phyloP scores from a whole-genome alignment of 306 rosid genomes.

The Leucaena leucocephala region DNA sequence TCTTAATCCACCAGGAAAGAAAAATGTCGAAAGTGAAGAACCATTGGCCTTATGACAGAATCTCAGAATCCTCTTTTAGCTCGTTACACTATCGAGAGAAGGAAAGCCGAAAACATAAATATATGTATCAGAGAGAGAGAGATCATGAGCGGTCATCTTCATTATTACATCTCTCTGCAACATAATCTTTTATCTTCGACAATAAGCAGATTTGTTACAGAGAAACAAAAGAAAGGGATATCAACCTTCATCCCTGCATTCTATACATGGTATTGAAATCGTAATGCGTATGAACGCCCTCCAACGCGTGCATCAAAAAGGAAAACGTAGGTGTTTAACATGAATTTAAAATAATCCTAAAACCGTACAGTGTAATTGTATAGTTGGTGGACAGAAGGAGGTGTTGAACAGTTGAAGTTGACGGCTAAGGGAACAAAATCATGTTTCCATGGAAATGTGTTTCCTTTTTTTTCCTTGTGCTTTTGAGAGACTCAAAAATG shows the following conservation, averaged over 20 bases:
- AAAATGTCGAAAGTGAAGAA: not conserved
- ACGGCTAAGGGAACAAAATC: conserved; percentile 50
- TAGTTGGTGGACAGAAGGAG: not conserved
- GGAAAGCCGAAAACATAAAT: not conserved
- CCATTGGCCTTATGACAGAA: not conserved
- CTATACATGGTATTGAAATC: not conserved
- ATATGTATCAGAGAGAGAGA: not conserved
- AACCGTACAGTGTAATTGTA: not conserved
- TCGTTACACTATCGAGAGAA: not conserved
- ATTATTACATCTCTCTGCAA: not conserved
- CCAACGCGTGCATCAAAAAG: conserved; percentile 29
- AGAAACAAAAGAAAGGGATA: not conserved
- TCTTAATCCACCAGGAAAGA: not conserved
- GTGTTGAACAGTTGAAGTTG: not conserved
- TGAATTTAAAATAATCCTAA: not conserved
- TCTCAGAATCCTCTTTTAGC: not conserved
- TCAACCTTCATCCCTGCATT: not conserved
- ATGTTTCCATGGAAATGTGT: conserved; percentile 36
- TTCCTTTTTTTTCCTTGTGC: conserved; percentile 12
- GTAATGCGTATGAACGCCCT: not conserved
- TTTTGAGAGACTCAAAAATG: conserved; percentile 6
- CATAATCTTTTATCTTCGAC: not conserved
- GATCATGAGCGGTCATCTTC: not conserved
- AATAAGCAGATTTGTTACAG: not conserved
- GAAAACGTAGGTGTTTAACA: not conserved